Base-by-base conservation (phyloP, 768 basidiomycete species). In the Zangia roseola region DNA sequence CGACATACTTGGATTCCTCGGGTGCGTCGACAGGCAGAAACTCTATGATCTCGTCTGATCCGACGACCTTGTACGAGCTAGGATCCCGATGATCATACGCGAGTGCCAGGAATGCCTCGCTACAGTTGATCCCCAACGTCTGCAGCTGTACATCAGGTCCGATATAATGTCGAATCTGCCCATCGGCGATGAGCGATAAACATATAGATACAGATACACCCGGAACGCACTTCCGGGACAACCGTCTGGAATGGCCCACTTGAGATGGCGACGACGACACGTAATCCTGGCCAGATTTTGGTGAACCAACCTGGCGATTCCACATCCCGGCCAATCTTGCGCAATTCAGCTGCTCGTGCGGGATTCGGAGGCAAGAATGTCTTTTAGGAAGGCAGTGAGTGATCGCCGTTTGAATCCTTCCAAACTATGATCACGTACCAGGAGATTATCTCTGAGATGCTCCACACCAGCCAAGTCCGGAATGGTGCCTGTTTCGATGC, bases 31-130 rank as follows among this genome's bases (percentile, higher is more conserved):
- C 1, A 9, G 52, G 45, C 3, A 64, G 31, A 40, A 57, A 64
- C 37, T 59, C 56, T 4, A 63, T 45, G 19, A 59, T 57, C 14
- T 65, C 64, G 23, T 63, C 53, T 9, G 58, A 65, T 13, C 56
- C 54, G 10, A 63, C 52, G 8, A 58, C 47, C 28, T 63, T 63
- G 49, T 61, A 54, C 35, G 58, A 38, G 40, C 41, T 61, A 1
- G 56, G 39, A 17, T 66, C 62, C 26, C 54, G 57, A 25, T 53
- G 40, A n/a, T 61, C 55, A n/a, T 61, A 59, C 13, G 47, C 56
- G 25, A 61, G 49, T 6, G 56, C 55, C 16, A 65, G 43, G 43
- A 61, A 57, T 2, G 56, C 53, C 41, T 61, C 57, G 47, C 58
- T 63, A 30, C 56, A 56, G 19, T 52, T 58, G 46, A 65, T 55